Evolutionary conservation across 2,329 filamentous ascomycete genomes (phyloP), one percentile per base, ranked within the genome.

Genomic region (Ceratocystis ficicola): DNA sequence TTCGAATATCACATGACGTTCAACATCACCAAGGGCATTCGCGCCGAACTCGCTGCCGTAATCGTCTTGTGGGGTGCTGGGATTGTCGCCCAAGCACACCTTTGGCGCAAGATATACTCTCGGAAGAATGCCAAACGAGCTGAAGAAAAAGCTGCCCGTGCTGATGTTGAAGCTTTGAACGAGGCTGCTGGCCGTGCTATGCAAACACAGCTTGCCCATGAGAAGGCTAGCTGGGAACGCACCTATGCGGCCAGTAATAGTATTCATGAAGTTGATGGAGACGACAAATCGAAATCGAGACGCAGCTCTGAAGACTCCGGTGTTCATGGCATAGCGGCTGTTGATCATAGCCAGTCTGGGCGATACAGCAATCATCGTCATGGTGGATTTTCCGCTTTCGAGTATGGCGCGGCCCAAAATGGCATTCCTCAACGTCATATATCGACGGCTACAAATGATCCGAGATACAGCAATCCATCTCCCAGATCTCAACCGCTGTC

Each of bases 21-120:
- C 73, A 93, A 93, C 0, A 77, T 96, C 12, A 96, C 90, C 0
- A 88, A 86, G 70, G 90, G 89, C 1, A 94, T 96, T 66, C 84
- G 85, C 48, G 92, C 94, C 15, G 93, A 97, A 73, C 83, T 90
- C 36, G 91, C 90, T 0, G 83, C 84, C 0, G 88, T 88, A 28
- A 76, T 96, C 64, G 81, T 96, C 32, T 78, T 96, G 22, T 86
- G 83, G 67, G 74, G 90, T 8, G 78, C 89, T 20, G 91, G 92
- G 1, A 78, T 96, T 28, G 80, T 95, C 55, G 95, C 90, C 0
- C 93, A 97, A 73, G 78, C 94, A 70, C 89, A 87, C 71, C 77
- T 96, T 15, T 96, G 91, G 91, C 90, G 85, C 69, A 79, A 95
- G 6, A 83, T 96, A 68, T 84, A 85, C 71, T 81, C 86, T 68